A percentile compares a stretch with the other conserved stretches of the same genome.
phyloP scores from a whole-genome alignment of 768 basidiomycete species.

The Xerocomus potaroensis region DNA sequence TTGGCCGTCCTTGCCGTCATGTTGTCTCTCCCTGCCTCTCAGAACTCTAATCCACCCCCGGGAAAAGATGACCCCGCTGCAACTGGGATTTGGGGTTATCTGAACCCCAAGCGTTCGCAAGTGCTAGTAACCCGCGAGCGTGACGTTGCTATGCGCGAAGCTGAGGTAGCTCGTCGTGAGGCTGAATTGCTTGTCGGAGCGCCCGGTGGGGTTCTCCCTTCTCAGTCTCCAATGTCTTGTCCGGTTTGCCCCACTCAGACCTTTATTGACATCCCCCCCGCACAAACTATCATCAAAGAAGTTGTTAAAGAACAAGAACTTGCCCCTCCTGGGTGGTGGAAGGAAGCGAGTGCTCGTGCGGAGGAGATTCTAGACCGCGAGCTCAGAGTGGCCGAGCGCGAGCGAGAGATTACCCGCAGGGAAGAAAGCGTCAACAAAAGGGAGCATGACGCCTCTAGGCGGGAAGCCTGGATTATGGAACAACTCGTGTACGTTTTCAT shows the following conservation, averaged over 20 bases:
- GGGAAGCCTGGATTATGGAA: conserved; percentile 91
- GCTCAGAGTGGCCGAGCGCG: conserved; percentile 78
- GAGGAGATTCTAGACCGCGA: conserved; percentile 85
- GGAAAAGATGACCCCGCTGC: conserved; percentile 37
- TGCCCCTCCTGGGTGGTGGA: conserved; percentile 76
- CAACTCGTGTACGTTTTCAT: conserved; percentile 68
- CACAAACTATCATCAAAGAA: conserved; percentile 84
- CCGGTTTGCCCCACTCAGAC: conserved; percentile 54
- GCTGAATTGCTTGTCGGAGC: conserved; percentile 81
- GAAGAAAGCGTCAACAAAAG: conserved; percentile 83
- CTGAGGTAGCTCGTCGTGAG: conserved; percentile 85
- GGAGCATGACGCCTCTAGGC: conserved; percentile 82
- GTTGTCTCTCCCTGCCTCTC: conserved; percentile 73
- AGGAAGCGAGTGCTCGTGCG: conserved; percentile 59
- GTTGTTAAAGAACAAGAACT: conserved; percentile 79
- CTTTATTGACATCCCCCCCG: conserved; percentile 53
- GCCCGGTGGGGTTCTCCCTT: conserved; percentile 71
- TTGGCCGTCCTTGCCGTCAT: conserved; percentile 87
- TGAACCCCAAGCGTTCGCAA: conserved; percentile 80
- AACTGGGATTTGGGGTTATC: conserved; percentile 62
- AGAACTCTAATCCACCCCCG: conserved; percentile 26
- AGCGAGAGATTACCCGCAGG: conserved; percentile 81
- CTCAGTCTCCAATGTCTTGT: conserved; percentile 50
- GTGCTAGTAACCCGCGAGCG: conserved; percentile 76
- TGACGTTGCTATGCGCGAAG: conserved; percentile 76